phyloP scores from a whole-genome alignment of 495 filamentous ascomycete genomes.

The Tuber borchii region DNA sequence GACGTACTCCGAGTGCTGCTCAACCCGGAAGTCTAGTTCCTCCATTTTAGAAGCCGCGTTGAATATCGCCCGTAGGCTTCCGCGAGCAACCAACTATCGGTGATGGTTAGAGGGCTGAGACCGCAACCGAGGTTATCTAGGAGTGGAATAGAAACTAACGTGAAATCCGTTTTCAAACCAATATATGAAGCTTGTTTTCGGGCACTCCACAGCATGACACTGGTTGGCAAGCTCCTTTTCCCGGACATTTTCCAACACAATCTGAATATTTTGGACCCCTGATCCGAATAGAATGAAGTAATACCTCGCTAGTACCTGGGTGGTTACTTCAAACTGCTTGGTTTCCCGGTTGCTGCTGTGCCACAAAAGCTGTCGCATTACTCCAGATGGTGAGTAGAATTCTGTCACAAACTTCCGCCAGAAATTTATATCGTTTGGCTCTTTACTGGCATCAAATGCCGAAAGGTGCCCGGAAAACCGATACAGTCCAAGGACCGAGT shows the following conservation, averaged over 20 bases:
- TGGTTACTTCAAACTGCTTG: conserved; percentile 61
- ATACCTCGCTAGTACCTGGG: conserved; percentile 57
- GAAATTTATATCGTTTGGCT: conserved; percentile 49
- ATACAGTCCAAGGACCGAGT: conserved; percentile 50
- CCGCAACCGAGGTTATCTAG: neutral
- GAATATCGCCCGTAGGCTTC: conserved; percentile 50
- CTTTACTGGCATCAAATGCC: conserved; percentile 43
- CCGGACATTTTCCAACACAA: conserved; percentile 52
- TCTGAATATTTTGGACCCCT: conserved; percentile 59
- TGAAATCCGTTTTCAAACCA: conserved; percentile 55
- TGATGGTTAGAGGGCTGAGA: conserved; percentile 2
- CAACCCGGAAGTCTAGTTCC: conserved; percentile 51
- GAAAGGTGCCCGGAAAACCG: conserved; percentile 54
- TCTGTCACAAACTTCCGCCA: conserved; percentile 61
- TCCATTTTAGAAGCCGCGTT: conserved; percentile 53
- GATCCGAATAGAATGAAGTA: conserved; percentile 61
- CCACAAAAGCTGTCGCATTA: conserved; percentile 53
- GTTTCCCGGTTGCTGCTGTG: conserved; percentile 45
- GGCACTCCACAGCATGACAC: conserved; percentile 50
- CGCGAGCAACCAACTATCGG: conserved; percentile 49
- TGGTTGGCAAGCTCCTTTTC: conserved; percentile 50
- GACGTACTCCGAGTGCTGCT: conserved; percentile 52
- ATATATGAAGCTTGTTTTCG: conserved; percentile 52
- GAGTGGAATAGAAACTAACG: conserved; percentile 42
- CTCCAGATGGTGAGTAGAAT: conserved; percentile 56